These are phyloP conservation scores for Cornus suecica DNA, from an alignment of 148 eudicot species.

Conservation along the genomic window DNA sequence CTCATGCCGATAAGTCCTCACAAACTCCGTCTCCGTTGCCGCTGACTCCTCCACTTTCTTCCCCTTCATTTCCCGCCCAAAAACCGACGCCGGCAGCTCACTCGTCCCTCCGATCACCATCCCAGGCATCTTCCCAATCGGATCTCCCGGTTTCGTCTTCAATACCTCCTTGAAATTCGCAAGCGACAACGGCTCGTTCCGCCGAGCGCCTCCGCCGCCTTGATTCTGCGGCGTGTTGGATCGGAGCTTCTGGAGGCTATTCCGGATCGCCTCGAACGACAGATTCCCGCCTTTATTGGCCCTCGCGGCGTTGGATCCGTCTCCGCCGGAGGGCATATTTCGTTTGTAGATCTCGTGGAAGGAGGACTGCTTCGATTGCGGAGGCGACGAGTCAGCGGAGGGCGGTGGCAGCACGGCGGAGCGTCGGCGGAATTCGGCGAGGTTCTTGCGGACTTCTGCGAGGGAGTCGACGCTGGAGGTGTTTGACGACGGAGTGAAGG, in stretches of 20 bases:
- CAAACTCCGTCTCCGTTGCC: conserved; percentile 17
- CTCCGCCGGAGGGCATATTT: background rate
- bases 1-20: conserved; percentile 21
- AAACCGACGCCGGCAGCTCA: conserved; percentile 18
- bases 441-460: conserved; percentile 42
- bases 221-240: background rate
- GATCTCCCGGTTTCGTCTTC: conserved; percentile 8
- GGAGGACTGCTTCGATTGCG: conserved; percentile 6
- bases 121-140: background rate
- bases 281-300: background rate
- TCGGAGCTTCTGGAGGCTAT: conserved; percentile 25
- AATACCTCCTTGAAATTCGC: conserved; percentile 21
- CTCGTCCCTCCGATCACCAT: conserved; percentile 32
- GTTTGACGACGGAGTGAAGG: conserved; percentile 6
- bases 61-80: conserved; percentile 33
- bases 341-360: conserved; percentile 34
- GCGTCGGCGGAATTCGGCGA: conserved; percentile 42
- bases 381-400: background rate
- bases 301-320: background rate
- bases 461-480: background rate
- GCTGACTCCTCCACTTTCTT: conserved; percentile 6
- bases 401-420: conserved; percentile 25
- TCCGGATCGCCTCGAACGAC: conserved; percentile 25
- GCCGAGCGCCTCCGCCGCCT: background rate
- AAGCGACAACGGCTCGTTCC: conserved; percentile 10